These are phyloP conservation scores for Cladosporium sp. DNA, from an alignment of 2,329 filamentous ascomycete genomes.

Conservation along the genomic window DNA sequence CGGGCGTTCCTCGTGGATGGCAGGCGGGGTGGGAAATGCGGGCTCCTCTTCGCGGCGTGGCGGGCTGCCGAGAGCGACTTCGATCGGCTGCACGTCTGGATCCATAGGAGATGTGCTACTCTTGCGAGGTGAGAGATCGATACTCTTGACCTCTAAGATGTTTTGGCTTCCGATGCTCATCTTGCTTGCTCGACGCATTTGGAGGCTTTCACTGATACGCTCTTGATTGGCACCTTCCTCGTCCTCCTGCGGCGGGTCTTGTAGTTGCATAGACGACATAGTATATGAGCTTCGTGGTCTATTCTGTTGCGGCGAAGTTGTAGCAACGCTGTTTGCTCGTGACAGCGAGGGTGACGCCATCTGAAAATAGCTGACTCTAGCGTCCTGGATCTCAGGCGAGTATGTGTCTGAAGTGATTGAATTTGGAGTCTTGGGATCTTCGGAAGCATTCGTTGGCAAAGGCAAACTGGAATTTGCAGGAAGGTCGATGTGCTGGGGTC, in stretches of 20 bases:
- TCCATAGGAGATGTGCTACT: not conserved
- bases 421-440: not conserved
- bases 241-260: not conserved
- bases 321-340: not conserved
- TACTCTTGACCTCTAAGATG: constrained; percentile 26
- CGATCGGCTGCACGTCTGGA: constrained; percentile 1
- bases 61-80: constrained; percentile 2
- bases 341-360: constrained; percentile 7
- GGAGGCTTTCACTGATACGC: not conserved
- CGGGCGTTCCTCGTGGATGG: constrained; percentile 6
- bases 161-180: constrained; percentile 29
- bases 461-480: not conserved
- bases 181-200: constrained; percentile 28
- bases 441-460: not conserved
- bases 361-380: constrained; percentile 12
- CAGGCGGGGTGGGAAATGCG: constrained; percentile 2
- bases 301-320: not conserved
- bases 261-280: not conserved
- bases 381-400: constrained; percentile 10
- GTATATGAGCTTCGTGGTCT: constrained; percentile 1
- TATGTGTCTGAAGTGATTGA: constrained; percentile 2
- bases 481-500: not conserved
- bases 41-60: not conserved
- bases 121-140: constrained; percentile 22
- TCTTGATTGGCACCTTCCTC: not conserved